Evolutionary conservation across 441 rosid species (phyloP), one percentile per base, ranked within the genome.

Genomic region (Isatis lusitanica): DNA sequence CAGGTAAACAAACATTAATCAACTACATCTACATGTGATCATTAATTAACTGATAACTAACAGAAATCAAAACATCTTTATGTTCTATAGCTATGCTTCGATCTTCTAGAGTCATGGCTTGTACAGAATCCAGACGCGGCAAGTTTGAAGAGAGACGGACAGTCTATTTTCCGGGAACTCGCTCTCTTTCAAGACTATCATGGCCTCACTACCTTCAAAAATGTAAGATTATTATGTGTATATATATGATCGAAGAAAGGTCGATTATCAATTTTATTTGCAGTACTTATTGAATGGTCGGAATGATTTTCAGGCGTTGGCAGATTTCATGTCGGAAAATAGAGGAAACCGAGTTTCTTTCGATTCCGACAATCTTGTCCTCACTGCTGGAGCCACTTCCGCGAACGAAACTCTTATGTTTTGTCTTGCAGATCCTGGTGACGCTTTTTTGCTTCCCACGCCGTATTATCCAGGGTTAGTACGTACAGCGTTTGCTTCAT

Each of bases 171-270:
- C 70, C 80, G 88, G 63, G 95, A 93, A 76, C 90, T 93, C 3
- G 98, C 98, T 56, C 95, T 93, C 48, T 93, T 93, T 73, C 98
- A 93, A 76, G 98, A 93, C 72, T 93, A 93, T 53, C 91, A 90
- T 62, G 98, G 98, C 70, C 85, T 88, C 9, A 88, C 92, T 1
- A 81, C 78, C 5, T 93, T 93, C 79, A 93, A 93, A 70, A 80
- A 87, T 66, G 94, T 86, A 77, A 63, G 78, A 57, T 28, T 7
- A 9, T 39, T 40, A 26, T 40, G 5, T 26, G 17, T 9, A 66
- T 26, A 33, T 9, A 66, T 18, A 16, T 11, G 18, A 12, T 62
- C 24, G 5, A 7, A n/a, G 5, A 7, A n/a, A 46, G 24, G 16
- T 46, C 21, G 51, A 46, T 15, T 3, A 18, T 26, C 28, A 55